Evolutionary conservation across 2,329 filamentous ascomycete species (phyloP).

Genomic region (Exophiala dermatitidis): DNA sequence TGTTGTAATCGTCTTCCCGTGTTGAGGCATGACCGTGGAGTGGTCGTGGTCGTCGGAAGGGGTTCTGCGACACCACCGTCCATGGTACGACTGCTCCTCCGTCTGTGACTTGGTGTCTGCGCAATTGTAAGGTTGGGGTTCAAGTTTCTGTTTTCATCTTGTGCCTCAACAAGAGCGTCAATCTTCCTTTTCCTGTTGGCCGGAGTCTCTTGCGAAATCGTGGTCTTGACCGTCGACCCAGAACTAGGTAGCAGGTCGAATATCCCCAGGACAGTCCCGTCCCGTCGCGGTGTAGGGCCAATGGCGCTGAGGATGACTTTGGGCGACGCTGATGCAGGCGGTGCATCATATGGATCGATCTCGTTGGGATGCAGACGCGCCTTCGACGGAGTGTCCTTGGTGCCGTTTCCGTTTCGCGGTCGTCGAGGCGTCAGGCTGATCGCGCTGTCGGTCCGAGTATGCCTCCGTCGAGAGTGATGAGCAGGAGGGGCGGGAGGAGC

Average conservation of each 20-base stretch:
- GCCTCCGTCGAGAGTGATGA: not conserved
- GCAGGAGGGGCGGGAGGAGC: constrained; percentile 24
- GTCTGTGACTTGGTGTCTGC: constrained; percentile 36
- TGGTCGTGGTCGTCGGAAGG: not conserved
- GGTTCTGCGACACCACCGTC: not conserved
- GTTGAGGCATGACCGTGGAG: constrained; percentile 20
- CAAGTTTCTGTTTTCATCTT: constrained; percentile 27
- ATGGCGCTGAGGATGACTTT: constrained; percentile 34
- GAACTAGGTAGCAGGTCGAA: constrained; percentile 43
- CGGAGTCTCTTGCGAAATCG: constrained; percentile 28
- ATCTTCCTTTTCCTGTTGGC: constrained; percentile 22
- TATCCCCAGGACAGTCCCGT: constrained; percentile 42
- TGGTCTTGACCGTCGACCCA: constrained; percentile 30
- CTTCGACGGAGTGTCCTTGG: constrained; percentile 33
- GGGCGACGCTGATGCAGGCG: constrained; percentile 30
- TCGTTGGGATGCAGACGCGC: constrained; percentile 32
- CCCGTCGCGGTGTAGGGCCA: constrained; percentile 44
- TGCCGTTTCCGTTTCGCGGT: not conserved
- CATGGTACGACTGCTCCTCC: constrained; percentile 11
- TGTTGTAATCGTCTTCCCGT: constrained; percentile 21
- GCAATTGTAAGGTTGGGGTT: constrained; percentile 9
- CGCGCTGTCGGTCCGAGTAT: constrained; percentile 20
- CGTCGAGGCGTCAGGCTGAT: constrained; percentile 17
- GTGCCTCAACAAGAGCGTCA: constrained; percentile 15
- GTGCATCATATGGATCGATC: constrained; percentile 42